Evolutionary conservation across 345 rosid genomes (phyloP), one percentile per base, ranked within the genome.

Genomic region (Eucalyptus lansdowneana): DNA sequence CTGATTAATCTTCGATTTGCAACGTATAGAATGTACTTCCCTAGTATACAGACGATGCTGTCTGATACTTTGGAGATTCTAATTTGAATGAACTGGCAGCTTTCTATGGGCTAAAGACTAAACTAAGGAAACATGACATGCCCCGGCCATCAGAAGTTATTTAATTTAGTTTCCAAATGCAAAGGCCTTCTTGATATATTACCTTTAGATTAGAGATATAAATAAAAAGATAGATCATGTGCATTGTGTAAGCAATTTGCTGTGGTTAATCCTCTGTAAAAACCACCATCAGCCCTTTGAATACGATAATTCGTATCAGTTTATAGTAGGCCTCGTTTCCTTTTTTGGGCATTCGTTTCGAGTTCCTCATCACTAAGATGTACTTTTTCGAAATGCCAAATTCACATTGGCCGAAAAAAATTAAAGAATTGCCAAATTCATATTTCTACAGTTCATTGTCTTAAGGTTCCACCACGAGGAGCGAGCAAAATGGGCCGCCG

Each of bases 11-110:
- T 12, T 60, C 16, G 0, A 60, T 13, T 27, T 12, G 4, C 8
- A 0, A 27, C 16, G 1, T 27, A 2, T 11, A 1, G 69, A 60
- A 27, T 60, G 15, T 60, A 12, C 34, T 27, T 60, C 69, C 4
- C 69, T 27, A 27, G 14, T 14, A 25, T 12, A 27, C 31, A 60
- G 16, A 27, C 3, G 69, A 60, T 27, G 8, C 8, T 60, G 16
- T 27, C 69, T 12, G 2, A 60, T 60, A 60, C 69, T 60, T 27
- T 13, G 4, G 31, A 27, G 34, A 60, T 60, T 27, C 69, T 60
- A 60, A 27, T 27, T 6, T 0, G 31, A 27, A 60, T 60, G 69
- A 60, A 27, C 2, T 60, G 69, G 34, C 16, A 12, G 69, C 31
- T 27, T 5, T 60, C 67, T 60, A 6, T 27, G 69, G 69, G 4